These are phyloP conservation scores for Cephaloascus fragrans DNA, from an alignment of 805 yeast genomes.

Conservation along the genomic window DNA sequence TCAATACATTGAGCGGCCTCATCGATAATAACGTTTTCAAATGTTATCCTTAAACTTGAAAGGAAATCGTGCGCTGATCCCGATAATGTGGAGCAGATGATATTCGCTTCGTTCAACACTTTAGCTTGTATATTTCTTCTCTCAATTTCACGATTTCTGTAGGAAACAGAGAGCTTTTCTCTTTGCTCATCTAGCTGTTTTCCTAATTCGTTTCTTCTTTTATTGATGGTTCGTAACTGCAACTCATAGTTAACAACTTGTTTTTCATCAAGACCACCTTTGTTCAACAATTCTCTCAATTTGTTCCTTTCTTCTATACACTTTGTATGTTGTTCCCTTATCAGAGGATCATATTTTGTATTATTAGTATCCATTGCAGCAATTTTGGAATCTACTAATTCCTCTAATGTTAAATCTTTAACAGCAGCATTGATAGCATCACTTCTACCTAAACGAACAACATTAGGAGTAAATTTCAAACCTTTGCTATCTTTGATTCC, in stretches of 20 bases:
- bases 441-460: constrained; percentile 83
- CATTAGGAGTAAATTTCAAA: constrained; percentile 41
- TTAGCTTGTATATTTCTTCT: constrained; percentile 67
- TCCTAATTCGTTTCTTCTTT: constrained; percentile 58
- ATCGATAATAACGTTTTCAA: constrained; percentile 88
- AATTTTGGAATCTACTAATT: constrained; percentile 59
- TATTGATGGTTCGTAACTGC: constrained; percentile 45
- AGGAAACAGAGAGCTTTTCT: constrained; percentile 58
- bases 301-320: constrained; percentile 50
- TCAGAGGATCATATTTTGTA: constrained; percentile 33
- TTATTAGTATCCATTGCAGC: constrained; percentile 25
- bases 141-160: constrained; percentile 69
- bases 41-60: constrained; percentile 61
- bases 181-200: constrained; percentile 69
- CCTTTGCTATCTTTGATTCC: constrained; percentile 61
- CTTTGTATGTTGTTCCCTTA: constrained; percentile 39
- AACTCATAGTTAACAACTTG: constrained; percentile 36
- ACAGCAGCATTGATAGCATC: constrained; percentile 84
- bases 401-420: constrained; percentile 76
- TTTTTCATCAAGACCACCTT: constrained; percentile 23
- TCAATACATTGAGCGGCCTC: constrained; percentile 98
- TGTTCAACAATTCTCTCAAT: constrained; percentile 29
- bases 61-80: constrained; percentile 91
- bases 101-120: constrained; percentile 64
- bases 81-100: constrained; percentile 85